phyloP scores from a whole-genome alignment of 305 asterid genomes.

The Fraxinus albicans region DNA sequence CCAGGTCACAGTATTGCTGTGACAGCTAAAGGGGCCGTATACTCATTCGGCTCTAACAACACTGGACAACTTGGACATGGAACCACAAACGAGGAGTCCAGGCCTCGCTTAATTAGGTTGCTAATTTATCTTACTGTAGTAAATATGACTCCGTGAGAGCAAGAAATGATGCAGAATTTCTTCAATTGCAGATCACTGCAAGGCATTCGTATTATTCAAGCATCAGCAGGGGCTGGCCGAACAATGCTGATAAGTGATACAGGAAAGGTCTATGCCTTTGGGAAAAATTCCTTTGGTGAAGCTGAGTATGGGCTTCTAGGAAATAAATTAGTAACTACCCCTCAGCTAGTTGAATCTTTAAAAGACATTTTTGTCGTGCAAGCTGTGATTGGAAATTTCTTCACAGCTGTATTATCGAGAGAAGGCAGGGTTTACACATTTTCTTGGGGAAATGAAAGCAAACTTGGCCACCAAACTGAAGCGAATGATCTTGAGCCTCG shows the following conservation, averaged over 20 bases:
- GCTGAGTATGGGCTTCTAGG: constrained; percentile 71
- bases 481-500: constrained; percentile 73
- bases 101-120: constrained; percentile 75
- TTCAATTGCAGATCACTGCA: constrained; percentile 69
- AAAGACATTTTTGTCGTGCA: constrained; percentile 90
- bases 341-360: constrained; percentile 82
- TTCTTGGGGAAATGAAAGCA: constrained; percentile 88
- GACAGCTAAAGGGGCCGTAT: constrained; percentile 74
- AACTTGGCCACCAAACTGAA: constrained; percentile 88
- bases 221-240: constrained; percentile 91
- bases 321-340: constrained; percentile 58
- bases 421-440: constrained; percentile 90
- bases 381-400: constrained; percentile 92
- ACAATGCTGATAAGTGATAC: constrained; percentile 81
- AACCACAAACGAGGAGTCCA: constrained; percentile 57
- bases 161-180: constrained; percentile 13
- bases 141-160: background rate
- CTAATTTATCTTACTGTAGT: constrained; percentile 11
- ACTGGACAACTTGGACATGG: constrained; percentile 95
- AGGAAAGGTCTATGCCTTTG: constrained; percentile 83
- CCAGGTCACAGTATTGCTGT: constrained; percentile 93
- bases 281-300: constrained; percentile 86
- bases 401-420: constrained; percentile 85
- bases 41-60: constrained; percentile 80
- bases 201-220: constrained; percentile 80